These are phyloP conservation scores for Bryopsis sp. DNA, from an alignment of 139 green algal genomes.

Conservation along the genomic window DNA sequence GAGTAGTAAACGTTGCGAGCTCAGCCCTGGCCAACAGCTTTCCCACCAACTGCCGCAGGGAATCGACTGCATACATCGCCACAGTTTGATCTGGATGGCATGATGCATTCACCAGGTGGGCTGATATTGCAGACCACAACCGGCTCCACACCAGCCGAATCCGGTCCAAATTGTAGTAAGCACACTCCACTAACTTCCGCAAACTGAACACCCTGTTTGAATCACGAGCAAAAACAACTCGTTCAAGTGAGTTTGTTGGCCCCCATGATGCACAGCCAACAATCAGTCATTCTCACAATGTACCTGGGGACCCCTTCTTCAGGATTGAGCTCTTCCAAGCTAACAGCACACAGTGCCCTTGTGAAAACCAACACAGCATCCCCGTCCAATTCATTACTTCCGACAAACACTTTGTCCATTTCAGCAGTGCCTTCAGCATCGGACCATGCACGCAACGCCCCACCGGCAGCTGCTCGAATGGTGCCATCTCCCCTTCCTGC, in stretches of 20 bases:
- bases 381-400: slow-evolving; percentile 44
- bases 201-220: slow-evolving; percentile 14
- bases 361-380: slow-evolving; percentile 91
- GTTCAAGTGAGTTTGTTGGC: neutral
- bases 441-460: slow-evolving; percentile 17
- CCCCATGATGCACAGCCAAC: neutral
- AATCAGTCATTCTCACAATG: neutral
- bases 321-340: slow-evolving; percentile 67
- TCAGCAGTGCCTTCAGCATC: slow-evolving; percentile 18
- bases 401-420: slow-evolving; percentile 15
- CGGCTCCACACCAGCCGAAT: slow-evolving; percentile 81
- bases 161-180: slow-evolving; percentile 70
- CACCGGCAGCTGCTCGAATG: neutral
- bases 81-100: slow-evolving; percentile 58
- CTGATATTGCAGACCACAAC: slow-evolving; percentile 68
- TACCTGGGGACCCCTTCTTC: neutral
- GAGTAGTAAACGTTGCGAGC: slow-evolving; percentile 66
- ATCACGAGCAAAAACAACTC: slow-evolving; percentile 13
- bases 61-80: slow-evolving; percentile 66
- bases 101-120: slow-evolving; percentile 71
- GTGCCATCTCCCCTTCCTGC: neutral
- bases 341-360: slow-evolving; percentile 70
- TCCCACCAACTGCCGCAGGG: slow-evolving; percentile 52
- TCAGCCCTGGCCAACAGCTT: slow-evolving; percentile 69
- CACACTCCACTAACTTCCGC: slow-evolving; percentile 60